Conservation (phyloP, 169 alveolate genomes). For the Eimeria sp. region DNA sequence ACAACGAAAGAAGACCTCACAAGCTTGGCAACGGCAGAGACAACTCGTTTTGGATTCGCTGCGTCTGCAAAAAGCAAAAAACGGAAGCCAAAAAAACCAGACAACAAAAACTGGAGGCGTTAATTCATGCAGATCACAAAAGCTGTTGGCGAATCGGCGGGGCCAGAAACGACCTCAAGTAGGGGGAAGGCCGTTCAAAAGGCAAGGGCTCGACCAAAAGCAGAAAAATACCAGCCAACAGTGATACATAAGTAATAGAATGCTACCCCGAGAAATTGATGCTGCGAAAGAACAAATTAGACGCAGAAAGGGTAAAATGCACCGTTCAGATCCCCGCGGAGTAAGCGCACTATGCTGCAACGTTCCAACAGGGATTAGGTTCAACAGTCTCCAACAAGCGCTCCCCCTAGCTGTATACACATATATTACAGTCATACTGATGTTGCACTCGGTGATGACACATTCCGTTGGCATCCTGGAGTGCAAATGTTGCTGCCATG, state of each 20-base stretch:
- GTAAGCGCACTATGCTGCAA: neutral
- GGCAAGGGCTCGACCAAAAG: slow-evolving; percentile 23
- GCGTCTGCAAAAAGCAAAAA: neutral
- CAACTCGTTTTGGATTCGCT: slow-evolving; percentile 46
- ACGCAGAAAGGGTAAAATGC: neutral
- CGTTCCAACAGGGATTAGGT: neutral
- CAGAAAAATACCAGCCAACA: neutral
- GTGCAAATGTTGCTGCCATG: neutral
- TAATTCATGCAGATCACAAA: neutral
- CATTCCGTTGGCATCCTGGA: neutral
- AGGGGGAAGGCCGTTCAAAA: slow-evolving; percentile 37
- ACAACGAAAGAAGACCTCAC: slow-evolving; percentile 31
- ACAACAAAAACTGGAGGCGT: neutral
- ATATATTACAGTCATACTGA: neutral
- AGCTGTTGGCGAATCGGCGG: slow-evolving; percentile 15
- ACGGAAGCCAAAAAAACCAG: neutral
- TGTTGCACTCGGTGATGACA: neutral
- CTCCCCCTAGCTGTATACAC: neutral
- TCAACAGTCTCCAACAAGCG: neutral
- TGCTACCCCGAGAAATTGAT: neutral
- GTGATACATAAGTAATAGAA: neutral
- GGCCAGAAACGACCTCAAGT: slow-evolving; percentile 10
- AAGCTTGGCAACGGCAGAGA: slow-evolving; percentile 73
- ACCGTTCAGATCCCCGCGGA: neutral
- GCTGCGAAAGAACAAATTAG: neutral